Evolutionary conservation across 2,329 filamentous ascomycete species (phyloP), one percentile per base, ranked within the genome.

Genomic region (Apiospora phragmitis): DNA sequence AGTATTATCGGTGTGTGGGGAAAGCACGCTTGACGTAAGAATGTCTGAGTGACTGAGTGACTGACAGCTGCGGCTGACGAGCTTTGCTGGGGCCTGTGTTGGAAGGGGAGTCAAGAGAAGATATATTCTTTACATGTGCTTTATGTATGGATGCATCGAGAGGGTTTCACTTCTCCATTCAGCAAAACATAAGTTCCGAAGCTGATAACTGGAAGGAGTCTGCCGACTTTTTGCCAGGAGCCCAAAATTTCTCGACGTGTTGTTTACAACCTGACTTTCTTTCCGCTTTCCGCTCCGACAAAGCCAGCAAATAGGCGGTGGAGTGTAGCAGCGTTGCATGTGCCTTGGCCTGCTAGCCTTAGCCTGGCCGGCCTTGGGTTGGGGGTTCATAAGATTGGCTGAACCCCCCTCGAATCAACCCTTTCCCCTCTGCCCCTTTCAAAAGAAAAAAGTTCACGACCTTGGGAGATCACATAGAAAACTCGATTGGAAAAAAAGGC

Each of bases 11-110:
- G 55, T 47, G 18, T 38, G 55, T 55, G 55, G 55, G 55, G 32
- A 62, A 62, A 62, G 29, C 55, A n/a, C 55, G 32, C 55, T 62
- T 62, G 55, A 62, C 55, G 55, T 62, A 62, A 62, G 55, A 38
- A 38, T 62, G 55, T 62, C 55, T 62, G 55, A 38, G 18, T n/a
- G 47, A 9, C 47, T 49, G 49, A 51, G 4, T 47, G 45, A 24
- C 45, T 38, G 51, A 62, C 51, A 35, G 29, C 51, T 62, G 51
- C 29, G 49, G 49, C 49, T 55, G 49, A 18, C 16, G 26, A 9
- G 51, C 51, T 59, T 26, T 47, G 47, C 47, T 51, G n/a, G 47
- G 47, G 47, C 24, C 14, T 41, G 38, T 12, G 38, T 41, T 59
- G 29, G 51, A 35, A 35, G 51, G 51, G 16, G 51, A 59, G 16